Percentiles rank a stretch among this genome's conserved stretches.
These are phyloP conservation scores for Aspergillus hortae DNA, from an alignment of 2,329 filamentous ascomycete genomes.

Conservation along the genomic window DNA sequence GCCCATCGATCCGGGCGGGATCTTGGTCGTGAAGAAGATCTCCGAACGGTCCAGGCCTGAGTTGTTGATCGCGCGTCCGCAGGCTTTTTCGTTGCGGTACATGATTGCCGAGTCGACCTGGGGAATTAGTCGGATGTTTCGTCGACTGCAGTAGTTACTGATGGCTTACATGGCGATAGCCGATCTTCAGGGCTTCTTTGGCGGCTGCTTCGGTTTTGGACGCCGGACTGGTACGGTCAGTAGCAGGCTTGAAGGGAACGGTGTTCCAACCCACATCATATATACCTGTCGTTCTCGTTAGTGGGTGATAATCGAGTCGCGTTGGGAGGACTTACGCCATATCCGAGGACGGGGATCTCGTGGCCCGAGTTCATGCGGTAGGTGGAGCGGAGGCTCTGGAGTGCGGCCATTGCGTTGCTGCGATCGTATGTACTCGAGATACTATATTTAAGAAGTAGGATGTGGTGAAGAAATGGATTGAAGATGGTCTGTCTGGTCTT, in stretches of 20 bases:
- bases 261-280: constrained; percentile 23
- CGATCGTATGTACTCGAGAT: not conserved
- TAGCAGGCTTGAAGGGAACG: not conserved
- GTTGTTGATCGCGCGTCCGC: constrained; percentile 63
- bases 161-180: constrained; percentile 30
- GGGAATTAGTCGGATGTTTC: not conserved
- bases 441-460: not conserved
- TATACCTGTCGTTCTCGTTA: constrained; percentile 24
- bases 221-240: constrained; percentile 17
- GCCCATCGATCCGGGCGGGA: constrained; percentile 60
- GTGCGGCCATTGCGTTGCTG: constrained; percentile 8
- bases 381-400: constrained; percentile 29
- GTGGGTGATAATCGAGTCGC: not conserved
- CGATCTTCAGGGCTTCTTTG: constrained; percentile 24
- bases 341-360: constrained; percentile 59
- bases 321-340: constrained; percentile 45
- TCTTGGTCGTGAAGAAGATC: constrained; percentile 77
- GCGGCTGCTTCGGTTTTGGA: constrained; percentile 24
- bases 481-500: not conserved
- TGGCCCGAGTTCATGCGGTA: constrained; percentile 57
- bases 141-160: not conserved
- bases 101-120: constrained; percentile 59
- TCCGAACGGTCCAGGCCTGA: constrained; percentile 60
- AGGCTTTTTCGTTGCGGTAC: constrained; percentile 69
- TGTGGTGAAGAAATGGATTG: not conserved